phyloP scores from a whole-genome alignment of 1,139 yeast genomes.

The Casaregolazyma lundiana region DNA sequence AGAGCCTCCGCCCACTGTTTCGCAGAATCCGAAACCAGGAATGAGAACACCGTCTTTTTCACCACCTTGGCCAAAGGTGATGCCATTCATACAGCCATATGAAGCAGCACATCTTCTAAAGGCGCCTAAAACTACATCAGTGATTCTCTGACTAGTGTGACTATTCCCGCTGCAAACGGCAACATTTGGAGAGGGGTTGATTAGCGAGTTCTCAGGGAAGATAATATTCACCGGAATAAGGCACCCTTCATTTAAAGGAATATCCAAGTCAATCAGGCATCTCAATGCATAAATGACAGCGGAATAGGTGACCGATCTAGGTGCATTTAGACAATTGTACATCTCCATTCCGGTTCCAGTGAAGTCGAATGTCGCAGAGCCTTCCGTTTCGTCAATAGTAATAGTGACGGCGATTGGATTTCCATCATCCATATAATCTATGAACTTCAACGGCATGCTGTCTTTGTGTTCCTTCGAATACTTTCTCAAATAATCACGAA shows the following conservation, averaged over 20 bases:
- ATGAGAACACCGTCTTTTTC: constrained; percentile 24
- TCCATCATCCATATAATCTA: constrained; percentile 47
- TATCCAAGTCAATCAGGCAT: constrained; percentile 55
- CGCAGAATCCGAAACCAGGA: constrained; percentile 30
- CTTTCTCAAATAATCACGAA: constrained; percentile 31
- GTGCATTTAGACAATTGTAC: constrained; percentile 36
- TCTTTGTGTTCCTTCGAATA: constrained; percentile 24
- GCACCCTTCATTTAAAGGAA: constrained; percentile 69
- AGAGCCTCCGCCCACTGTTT: constrained; percentile 32
- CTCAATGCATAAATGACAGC: constrained; percentile 60
- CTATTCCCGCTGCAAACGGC: constrained; percentile 75
- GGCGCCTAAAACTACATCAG: constrained; percentile 59
- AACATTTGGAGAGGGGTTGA: constrained; percentile 55
- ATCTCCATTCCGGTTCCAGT: constrained; percentile 44
- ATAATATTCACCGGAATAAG: constrained; percentile 53
- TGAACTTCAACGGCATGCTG: constrained; percentile 33
- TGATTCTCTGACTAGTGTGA: constrained; percentile 62
- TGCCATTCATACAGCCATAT: constrained; percentile 50
- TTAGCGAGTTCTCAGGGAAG: constrained; percentile 55
- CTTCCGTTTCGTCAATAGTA: constrained; percentile 30
- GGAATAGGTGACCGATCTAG: constrained; percentile 37
- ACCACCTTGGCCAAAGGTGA: constrained; percentile 42
- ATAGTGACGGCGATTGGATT: constrained; percentile 39
- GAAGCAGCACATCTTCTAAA: constrained; percentile 60
- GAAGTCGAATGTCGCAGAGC: constrained; percentile 42